These are phyloP conservation scores for Cercospora canescens DNA, from an alignment of 2,329 filamentous ascomycete species.

Conservation along the genomic window DNA sequence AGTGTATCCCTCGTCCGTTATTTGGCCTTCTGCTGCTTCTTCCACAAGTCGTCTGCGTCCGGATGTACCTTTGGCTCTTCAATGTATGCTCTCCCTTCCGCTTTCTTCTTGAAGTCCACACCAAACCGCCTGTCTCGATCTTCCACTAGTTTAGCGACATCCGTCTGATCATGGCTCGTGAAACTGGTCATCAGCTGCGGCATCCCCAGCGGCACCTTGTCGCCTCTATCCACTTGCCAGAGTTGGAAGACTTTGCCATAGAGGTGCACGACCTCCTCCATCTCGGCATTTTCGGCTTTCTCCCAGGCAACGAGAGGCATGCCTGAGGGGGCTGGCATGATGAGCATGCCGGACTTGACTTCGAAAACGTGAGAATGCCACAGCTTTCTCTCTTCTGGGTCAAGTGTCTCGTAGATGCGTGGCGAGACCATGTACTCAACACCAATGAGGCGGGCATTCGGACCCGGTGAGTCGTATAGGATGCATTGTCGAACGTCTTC, in stretches of 20 bases:
- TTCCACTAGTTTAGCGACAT: constrained; percentile 47
- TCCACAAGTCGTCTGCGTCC: constrained; percentile 54
- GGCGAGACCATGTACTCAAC: constrained; percentile 86
- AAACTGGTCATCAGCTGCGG: constrained; percentile 67
- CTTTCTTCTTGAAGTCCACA: constrained; percentile 54
- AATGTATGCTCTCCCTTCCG: constrained; percentile 55
- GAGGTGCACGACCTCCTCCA: constrained; percentile 71
- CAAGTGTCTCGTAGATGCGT: constrained; percentile 65
- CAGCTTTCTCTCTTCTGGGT: constrained; percentile 66
- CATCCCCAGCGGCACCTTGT: constrained; percentile 60
- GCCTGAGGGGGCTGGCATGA: constrained; percentile 64
- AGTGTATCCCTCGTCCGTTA: not conserved
- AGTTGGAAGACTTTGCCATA: constrained; percentile 86
- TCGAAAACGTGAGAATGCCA: constrained; percentile 81
- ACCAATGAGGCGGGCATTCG: constrained; percentile 73
- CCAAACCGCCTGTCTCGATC: constrained; percentile 58
- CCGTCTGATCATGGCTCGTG: constrained; percentile 52
- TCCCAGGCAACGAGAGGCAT: constrained; percentile 69
- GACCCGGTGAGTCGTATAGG: constrained; percentile 71
- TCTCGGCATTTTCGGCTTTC: constrained; percentile 73
- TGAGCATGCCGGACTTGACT: constrained; percentile 76
- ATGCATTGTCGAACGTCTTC: constrained; percentile 82
- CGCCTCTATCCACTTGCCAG: constrained; percentile 79
- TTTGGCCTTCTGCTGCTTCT: constrained; percentile 8
- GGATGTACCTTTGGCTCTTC: constrained; percentile 48